These are phyloP conservation scores for Phalaenopsis equestris DNA, from an alignment of 106 monocot species.

Conservation along the genomic window DNA sequence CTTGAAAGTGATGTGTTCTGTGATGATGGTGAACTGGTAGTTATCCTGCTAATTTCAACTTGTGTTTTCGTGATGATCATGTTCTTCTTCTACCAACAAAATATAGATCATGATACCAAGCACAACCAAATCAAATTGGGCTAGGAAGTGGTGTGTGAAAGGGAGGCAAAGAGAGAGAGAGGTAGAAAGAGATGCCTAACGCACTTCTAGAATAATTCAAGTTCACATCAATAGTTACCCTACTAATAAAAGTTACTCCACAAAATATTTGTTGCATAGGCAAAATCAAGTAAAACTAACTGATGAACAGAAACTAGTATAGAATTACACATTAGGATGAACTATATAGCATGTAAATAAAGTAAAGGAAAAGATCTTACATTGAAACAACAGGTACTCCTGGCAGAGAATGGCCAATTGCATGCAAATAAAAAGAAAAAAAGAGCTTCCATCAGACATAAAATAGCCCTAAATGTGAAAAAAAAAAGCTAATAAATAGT, in stretches of 20 bases:
- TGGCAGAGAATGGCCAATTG: constrained; percentile 24
- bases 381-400: constrained; percentile 77
- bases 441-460: constrained; percentile 7
- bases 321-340: neutral
- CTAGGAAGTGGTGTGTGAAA: too few relatives aligned
- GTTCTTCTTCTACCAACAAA: too few relatives aligned
- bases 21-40: too few relatives aligned
- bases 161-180: neutral
- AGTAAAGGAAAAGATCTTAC: constrained; percentile 27
- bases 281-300: neutral
- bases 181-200: neutral
- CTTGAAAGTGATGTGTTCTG: too few relatives aligned
- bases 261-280: neutral
- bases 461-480: neutral
- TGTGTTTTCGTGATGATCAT: too few relatives aligned
- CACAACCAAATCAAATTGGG: neutral
- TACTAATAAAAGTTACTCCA: neutral
- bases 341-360: neutral
- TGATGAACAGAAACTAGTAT: neutral
- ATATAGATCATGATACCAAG: neutral
- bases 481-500: neutral
- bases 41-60: too few relatives aligned
- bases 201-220: neutral
- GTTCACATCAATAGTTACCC: neutral
- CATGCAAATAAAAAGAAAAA: constrained; percentile 36